Conservation (phyloP, 2,329 filamentous ascomycete genomes). For the Talaromyces sp. region DNA sequence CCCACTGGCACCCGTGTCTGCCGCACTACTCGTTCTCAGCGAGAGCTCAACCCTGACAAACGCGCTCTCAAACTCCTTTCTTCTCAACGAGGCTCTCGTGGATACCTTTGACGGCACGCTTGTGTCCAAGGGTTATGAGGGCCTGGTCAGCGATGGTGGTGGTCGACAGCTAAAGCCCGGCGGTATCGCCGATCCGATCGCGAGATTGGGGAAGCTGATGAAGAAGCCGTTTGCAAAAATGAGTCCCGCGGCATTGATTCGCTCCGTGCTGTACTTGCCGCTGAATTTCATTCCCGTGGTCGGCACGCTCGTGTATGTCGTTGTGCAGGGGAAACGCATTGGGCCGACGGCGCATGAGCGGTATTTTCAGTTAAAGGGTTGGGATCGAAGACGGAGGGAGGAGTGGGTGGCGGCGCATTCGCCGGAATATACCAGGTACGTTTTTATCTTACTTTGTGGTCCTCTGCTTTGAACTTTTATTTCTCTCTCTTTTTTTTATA, state of each 20-base stretch:
- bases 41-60: conserved; percentile 50
- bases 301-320: conserved; percentile 74
- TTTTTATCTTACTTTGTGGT: too few species aligned
- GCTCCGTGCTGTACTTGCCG: conserved; percentile 80
- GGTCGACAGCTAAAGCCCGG: conserved; percentile 65
- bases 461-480: too few species aligned
- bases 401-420: conserved; percentile 66
- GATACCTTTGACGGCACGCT: conserved; percentile 82
- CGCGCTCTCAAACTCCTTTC: conserved; percentile 60
- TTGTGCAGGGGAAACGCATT: conserved; percentile 61
- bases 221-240: conserved; percentile 49
- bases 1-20: conserved; percentile 56
- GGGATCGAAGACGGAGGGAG: conserved; percentile 60
- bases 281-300: conserved; percentile 90
- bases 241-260: conserved; percentile 57
- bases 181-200: conserved; percentile 43
- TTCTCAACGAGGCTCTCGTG: conserved; percentile 69
- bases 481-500: conserved; percentile 6
- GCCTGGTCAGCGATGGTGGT: conserved; percentile 67
- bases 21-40: conserved; percentile 52
- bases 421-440: conserved; percentile 76
- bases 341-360: conserved; percentile 54
- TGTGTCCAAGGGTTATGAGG: conserved; percentile 48
- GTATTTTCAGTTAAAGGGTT: conserved; percentile 90
- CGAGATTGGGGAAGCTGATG: conserved; percentile 52